Conservation (phyloP, 768 basidiomycete species). For the Chalciporus chontae region DNA sequence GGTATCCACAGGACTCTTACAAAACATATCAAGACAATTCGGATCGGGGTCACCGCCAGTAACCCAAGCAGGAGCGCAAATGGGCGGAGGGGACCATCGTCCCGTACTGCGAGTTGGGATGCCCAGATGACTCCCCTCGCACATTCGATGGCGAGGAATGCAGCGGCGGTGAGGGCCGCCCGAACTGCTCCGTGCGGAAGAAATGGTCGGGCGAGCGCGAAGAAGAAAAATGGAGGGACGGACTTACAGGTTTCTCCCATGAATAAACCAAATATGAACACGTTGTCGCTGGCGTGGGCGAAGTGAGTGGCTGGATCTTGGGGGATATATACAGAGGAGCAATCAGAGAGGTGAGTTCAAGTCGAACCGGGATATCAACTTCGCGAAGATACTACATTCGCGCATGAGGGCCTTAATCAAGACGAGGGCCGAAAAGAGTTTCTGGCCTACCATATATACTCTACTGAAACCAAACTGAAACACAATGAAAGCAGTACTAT, state of each 20-base stretch:
- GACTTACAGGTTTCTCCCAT: too few species aligned
- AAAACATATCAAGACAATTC: background rate
- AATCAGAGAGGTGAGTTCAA: too few species aligned
- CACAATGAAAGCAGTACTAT: too few species aligned
- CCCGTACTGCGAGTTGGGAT: background rate
- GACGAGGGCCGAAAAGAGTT: background rate
- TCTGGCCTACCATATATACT: too few species aligned
- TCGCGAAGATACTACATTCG: too few species aligned
- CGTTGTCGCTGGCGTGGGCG: too few species aligned
- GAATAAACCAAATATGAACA: too few species aligned
- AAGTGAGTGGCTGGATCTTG: too few species aligned
- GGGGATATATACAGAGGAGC: too few species aligned
- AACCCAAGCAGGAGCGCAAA: background rate
- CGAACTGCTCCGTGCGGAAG: slow-evolving; percentile 2
- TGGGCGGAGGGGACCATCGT: slow-evolving; percentile 2
- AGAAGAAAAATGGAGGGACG: background rate
- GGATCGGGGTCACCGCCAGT: slow-evolving; percentile 4
- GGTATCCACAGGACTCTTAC: slow-evolving; percentile 5
- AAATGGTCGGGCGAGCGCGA: background rate
- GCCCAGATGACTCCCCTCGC: slow-evolving; percentile 3
- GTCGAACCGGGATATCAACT: too few species aligned
- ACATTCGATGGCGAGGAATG: slow-evolving; percentile 13
- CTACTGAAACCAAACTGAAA: too few species aligned
- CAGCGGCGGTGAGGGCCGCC: slow-evolving; percentile 5
- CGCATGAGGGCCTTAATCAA: background rate